A percentile compares a stretch with the other conserved stretches of the same genome.
These are phyloP conservation scores for Nasturtium officinale DNA, from an alignment of 345 rosid species.

Conservation along the genomic window DNA sequence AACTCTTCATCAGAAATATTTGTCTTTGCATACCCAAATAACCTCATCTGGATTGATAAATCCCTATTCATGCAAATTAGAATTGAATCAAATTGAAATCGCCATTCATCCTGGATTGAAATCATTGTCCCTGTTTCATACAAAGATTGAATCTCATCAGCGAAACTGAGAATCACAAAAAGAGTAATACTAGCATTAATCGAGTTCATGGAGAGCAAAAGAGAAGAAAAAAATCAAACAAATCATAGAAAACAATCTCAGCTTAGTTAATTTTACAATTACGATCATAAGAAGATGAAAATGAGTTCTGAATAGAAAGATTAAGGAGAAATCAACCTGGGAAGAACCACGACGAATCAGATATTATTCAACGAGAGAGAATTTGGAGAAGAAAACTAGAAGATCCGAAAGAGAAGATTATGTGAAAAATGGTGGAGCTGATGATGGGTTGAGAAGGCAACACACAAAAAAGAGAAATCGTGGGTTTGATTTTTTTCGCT, in stretches of 20 bases:
- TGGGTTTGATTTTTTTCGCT: too few species aligned
- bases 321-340: slow-evolving; percentile 3
- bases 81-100: too few species aligned
- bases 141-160: slow-evolving; percentile 4
- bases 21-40: slow-evolving; percentile 91
- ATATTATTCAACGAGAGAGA: too few species aligned
- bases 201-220: not conserved
- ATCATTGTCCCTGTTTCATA: slow-evolving; percentile 4
- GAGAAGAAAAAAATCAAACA: not conserved
- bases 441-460: too few species aligned
- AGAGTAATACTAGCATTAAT: not conserved
- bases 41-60: slow-evolving; percentile 80
- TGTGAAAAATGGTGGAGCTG: too few species aligned
- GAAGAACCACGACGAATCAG: too few species aligned
- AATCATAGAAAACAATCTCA: slow-evolving; percentile 20
- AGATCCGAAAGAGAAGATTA: not conserved
- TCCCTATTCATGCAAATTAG: slow-evolving; percentile 53
- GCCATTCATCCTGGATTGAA: too few species aligned
- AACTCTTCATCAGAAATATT: slow-evolving; percentile 92
- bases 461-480: too few species aligned
- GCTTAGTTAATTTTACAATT: not conserved
- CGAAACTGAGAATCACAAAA: not conserved
- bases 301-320: slow-evolving; percentile 19
- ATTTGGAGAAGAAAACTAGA: too few species aligned
- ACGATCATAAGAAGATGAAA: not conserved